Base-by-base conservation (phyloP, 1,284 basidiomycete genomes). In the Ceratobasidium sp. region DNA sequence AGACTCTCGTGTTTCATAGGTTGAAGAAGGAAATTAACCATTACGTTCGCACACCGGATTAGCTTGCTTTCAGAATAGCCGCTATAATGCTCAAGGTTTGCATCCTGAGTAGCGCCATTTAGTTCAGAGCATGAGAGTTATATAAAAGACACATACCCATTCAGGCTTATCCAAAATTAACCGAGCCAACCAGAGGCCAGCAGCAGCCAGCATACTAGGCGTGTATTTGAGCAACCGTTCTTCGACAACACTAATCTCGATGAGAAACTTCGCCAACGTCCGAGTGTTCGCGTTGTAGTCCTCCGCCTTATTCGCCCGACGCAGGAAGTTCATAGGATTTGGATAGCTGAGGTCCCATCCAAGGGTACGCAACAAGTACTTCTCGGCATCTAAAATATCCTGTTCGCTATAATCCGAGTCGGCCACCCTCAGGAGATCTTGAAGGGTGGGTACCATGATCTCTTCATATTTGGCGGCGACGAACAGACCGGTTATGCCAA, bases 381-480 rank as follows among this genome's bases (percentile, higher is more conserved):
- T 86, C 79, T 99, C 96, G 0, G 96, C 96, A 74, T 92, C 88
- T 60, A 97, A 84, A 73, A 99, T 94, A 77, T 99, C 94, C 0
- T 86, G 81, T 74, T 92, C 87, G 14, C 84, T 87, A 80, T 95
- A 97, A 1, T 91, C 89, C 1, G 88, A 88, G 73, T 98, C 95
- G 19, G 93, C 88, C 78, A 93, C 93, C 79, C 88, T 85, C 53
- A 96, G 81, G 78, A 98, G 95, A 80, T 97, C 91, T 25, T 81
- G 79, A 41, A 96, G 89, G 0, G 91, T 90, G 0, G 96, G 96
- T 30, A 94, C 89, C 69, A 98, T 85, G 71, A 97, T 92, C 79
- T 99, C 96, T 77, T 99, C 96, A 73, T 95, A 94, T 79, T 99
- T 99, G 56, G 93, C 87, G 0, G 96, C 88, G 72, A 99, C 83